Base-by-base conservation (phyloP, 768 basidiomycete genomes). In the Leucocoprinus birnbaumii region DNA sequence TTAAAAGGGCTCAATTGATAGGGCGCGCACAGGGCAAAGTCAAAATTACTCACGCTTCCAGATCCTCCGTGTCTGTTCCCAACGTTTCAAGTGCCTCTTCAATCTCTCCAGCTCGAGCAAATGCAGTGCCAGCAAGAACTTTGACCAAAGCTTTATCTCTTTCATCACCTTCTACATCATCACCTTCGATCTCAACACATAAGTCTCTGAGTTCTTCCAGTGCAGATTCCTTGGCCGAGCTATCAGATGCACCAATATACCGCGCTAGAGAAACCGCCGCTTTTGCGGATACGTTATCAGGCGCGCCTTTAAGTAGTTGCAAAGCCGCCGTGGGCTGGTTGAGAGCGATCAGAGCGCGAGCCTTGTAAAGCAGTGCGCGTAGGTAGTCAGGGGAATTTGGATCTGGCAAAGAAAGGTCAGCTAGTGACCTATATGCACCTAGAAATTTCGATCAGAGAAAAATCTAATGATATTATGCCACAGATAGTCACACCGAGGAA, bases 51-150 rank as follows among this genome's bases (percentile, higher is more conserved):
- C 69, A 95, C 94, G 91, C 89, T 76, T 98, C 94, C 35, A 94
- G 79, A 62, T 91, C 89, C 59, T 87, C 81, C 27, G 83, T 83
- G 46, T 85, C 87, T 5, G 80, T 81, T 7, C 86, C 85, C 27
- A 98, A 76, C 0, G 91, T 94, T 69, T 96, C 94, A 22, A 97
- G 73, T 1, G 94, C 94, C 71, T 98, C 94, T 69, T 97, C 94
- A 10, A 89, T 71, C 71, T 97, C 94, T 2, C 86, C 88, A 14
- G 90, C 90, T 31, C 82, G 74, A 14, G 86, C 80, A 67, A 96
- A 96, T 0, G 92, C 91, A 11, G 87, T 92, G n/a, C 86, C 93
- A 26, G 91, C 91, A 18, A 92, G 71, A 25, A 91, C 89, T 51
- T 84, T 77, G 5, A 95, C 91, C 42, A 84, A 67, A 18, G 83